Evolutionary conservation across 2,329 filamentous ascomycete genomes (phyloP).

Genomic region (Plenodomus lindquistii): DNA sequence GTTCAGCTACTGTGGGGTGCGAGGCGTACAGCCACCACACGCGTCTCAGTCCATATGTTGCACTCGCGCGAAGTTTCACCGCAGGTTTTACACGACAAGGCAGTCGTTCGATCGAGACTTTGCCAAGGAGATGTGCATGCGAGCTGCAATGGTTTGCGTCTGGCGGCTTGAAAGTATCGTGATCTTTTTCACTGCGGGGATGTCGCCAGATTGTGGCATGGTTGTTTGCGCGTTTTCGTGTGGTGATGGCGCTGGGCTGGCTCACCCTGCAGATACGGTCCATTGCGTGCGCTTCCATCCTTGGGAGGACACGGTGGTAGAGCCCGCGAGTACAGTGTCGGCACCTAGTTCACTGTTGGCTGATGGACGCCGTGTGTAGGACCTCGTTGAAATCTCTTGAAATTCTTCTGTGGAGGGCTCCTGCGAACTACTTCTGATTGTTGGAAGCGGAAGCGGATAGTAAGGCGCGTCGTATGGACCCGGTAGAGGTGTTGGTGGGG

Average conservation of each 20-base stretch:
- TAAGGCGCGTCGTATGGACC: conserved; percentile 42
- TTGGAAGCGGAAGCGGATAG: conserved; percentile 39
- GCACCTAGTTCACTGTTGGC: conserved; percentile 19
- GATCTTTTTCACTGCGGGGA: neutral
- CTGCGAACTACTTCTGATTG: conserved; percentile 23
- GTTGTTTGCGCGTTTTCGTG: neutral
- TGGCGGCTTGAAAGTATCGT: neutral
- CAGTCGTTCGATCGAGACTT: neutral
- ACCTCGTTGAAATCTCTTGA: conserved; percentile 14
- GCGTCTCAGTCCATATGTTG: neutral
- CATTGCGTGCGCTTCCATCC: conserved; percentile 43
- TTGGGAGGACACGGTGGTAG: conserved; percentile 31
- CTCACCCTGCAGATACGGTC: conserved; percentile 38
- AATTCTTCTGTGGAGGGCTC: conserved; percentile 4
- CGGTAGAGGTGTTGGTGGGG: conserved; percentile 36
- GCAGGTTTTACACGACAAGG: neutral
- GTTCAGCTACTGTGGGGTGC: neutral
- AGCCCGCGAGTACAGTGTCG: conserved; percentile 24
- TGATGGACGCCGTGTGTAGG: conserved; percentile 34
- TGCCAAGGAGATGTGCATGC: neutral
- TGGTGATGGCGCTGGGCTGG: neutral
- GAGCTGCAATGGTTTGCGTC: neutral
- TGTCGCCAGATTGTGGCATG: neutral
- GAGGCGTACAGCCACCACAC: neutral
- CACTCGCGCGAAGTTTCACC: neutral